Evolutionary conservation across 2,329 filamentous ascomycete species (phyloP), one percentile per base, ranked within the genome.

Genomic region (Ramularia collo-cygni): DNA sequence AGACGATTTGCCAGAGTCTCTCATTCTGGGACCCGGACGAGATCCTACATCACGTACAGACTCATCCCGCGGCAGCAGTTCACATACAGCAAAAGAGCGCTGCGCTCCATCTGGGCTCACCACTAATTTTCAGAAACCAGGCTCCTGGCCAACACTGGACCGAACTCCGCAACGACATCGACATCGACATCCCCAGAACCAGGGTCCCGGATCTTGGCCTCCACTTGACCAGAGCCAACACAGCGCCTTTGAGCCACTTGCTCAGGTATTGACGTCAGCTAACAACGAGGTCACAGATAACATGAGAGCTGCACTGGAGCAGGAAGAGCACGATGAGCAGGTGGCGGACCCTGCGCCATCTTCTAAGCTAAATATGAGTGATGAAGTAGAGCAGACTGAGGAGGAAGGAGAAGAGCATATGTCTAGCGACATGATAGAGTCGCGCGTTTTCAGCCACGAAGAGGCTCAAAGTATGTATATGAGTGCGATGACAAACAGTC

Each of bases 401-500:
- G 16, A 12, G 10, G 10, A 40, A 29, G 40, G 33, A 15, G 12
- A 40, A 28, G 40, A 33, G 14, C 15, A 21, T 12, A 37, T 46
- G 14, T 43, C 35, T n/a, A 45, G 55, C n/a, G 56, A 56, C n/a
- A 44, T 64, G 50, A 36, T 62, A 9, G 52, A 65, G 46, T 90
- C 85, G 4, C 80, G 76, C 28, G 56, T 88, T 1, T 90, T 84
- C 55, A 86, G 77, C 26, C 83, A 87, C 43, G 83, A 87, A 46
- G 84, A 90, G 47, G 85, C 84, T 0, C 80, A 86, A 56, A 92
- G 86, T 59, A 85, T 93, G 80, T 93, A 92, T 53, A 81, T 88
- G 79, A 90, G 78, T 55, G 77, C 75, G 8, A 65, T 79, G 40
- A 77, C 72, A 42, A 44, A 49, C 14, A 51, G 44, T 37, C 43